Conservation (phyloP, 148 eudicot species). For the Gaultheria prostrata region DNA sequence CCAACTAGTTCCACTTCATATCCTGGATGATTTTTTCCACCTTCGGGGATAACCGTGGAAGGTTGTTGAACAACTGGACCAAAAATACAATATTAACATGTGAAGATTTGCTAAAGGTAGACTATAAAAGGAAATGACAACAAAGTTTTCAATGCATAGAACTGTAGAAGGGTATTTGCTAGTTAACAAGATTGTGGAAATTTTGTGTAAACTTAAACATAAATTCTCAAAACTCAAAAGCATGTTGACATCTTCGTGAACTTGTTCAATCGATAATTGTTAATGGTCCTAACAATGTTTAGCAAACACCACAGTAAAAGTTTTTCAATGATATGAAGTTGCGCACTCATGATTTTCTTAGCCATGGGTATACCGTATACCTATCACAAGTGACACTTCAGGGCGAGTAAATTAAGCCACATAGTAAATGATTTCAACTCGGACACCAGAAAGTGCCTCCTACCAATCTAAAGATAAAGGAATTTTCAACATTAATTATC, state of each 20-base stretch:
- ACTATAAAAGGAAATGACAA: neutral
- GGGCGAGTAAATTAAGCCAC: neutral
- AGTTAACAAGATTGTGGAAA: neutral
- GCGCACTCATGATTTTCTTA: neutral
- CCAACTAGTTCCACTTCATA: constrained; percentile 67
- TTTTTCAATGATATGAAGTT: neutral
- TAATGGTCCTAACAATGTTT: neutral
- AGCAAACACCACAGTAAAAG: neutral
- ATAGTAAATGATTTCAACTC: neutral
- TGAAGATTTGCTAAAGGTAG: neutral
- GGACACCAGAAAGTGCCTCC: neutral
- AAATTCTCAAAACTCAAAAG: neutral
- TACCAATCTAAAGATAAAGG: neutral
- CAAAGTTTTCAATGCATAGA: neutral
- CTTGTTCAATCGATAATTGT: neutral
- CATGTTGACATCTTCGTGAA: neutral
- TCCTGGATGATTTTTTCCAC: constrained; percentile 71
- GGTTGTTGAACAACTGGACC: constrained; percentile 80
- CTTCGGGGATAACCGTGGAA: constrained; percentile 80
- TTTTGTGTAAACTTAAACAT: neutral
- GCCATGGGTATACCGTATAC: neutral
- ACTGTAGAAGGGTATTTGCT: neutral
- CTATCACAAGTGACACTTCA: neutral
- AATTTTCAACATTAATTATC: neutral
- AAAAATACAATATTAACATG: constrained; percentile 1